Evolutionary conservation across 169 alveolate genomes (phyloP), one percentile per base, ranked within the genome.

Genomic region (Cyclospora cayetanensis): DNA sequence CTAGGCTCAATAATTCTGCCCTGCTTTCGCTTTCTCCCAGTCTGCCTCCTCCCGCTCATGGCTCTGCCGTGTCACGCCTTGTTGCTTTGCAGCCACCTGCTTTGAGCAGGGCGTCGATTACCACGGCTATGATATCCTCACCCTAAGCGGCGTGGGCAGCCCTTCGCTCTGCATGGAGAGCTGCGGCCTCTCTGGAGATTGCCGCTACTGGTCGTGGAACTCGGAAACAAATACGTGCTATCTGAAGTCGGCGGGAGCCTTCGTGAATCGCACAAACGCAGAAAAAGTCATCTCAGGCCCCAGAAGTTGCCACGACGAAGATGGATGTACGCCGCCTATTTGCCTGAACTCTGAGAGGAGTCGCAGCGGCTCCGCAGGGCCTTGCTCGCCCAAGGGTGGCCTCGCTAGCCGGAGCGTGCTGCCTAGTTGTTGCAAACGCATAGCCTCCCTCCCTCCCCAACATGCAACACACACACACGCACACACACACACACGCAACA

Each of bases 181-280:
- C 74, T 79, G 89, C 50, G 34, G 22, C 43, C 53, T 7, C 15
- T 25, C n/a, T 22, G 20, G 72, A 11, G 12, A 11, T 20, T 79
- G 89, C 29, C 53, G 22, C 5, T 79, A 46, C 72, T 79, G 89
- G 89, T 39, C 89, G 37, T 79, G 89, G 89, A 25, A 25, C 15
- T 3, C 89, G 18, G 43, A 43, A 1, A 46, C 74, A 0, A 79
- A 34, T 3, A 50, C 46, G 35, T 79, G 89, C 46, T 50, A 79
- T 46, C 72, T 79, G 5, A 79, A 79, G 46, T 39, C 42, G 50
- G 20, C 39, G n/a, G 25, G 3, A 7, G 89, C 89, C 74, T 60
- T 41, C 5, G 5, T 11, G 27, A 60, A 60, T 11, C 20, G 72
- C 5, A 1, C 25, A 9, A 68, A 25, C 25, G 29, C 42, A n/a